These are phyloP conservation scores for Aureobasidium zeae DNA, from an alignment of 2,329 filamentous ascomycete genomes.

Conservation along the genomic window DNA sequence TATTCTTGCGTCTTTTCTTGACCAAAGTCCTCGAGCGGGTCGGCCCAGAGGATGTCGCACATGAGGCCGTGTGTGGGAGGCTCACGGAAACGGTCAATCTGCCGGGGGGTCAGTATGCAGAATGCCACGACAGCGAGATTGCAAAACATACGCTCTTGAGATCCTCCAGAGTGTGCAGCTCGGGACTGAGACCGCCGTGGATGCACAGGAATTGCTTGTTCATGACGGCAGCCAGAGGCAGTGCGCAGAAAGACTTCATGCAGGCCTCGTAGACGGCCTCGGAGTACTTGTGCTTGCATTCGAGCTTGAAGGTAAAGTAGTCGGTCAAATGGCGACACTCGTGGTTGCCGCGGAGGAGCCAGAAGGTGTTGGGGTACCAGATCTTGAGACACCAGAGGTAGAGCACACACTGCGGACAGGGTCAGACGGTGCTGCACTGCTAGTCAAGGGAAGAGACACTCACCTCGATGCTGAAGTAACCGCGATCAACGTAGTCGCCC, in stretches of 20 bases:
- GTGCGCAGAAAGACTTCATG: slow-evolving; percentile 93
- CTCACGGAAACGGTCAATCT: slow-evolving; percentile 97
- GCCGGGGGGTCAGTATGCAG: slow-evolving; percentile 11
- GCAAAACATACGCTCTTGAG: slow-evolving; percentile 62
- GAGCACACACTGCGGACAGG: slow-evolving; percentile 60
- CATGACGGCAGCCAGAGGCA: slow-evolving; percentile 94
- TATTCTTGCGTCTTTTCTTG: slow-evolving; percentile 98
- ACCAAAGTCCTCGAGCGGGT: slow-evolving; percentile 94
- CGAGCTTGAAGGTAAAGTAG: slow-evolving; percentile 99
- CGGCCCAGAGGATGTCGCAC: slow-evolving; percentile 99
- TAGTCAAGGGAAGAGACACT: slow-evolving; percentile 16
- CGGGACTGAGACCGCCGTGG: slow-evolving; percentile 89
- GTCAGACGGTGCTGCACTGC: slow-evolving; percentile 26
- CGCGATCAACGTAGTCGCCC: slow-evolving; percentile 94
- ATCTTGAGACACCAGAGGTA: slow-evolving; percentile 99
- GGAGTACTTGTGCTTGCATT: slow-evolving; percentile 99
- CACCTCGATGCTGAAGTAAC: slow-evolving; percentile 96
- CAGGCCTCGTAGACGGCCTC: slow-evolving; percentile 94
- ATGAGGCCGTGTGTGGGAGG: slow-evolving; percentile 95
- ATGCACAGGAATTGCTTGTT: slow-evolving; percentile 99
- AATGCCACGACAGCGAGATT: not conserved
- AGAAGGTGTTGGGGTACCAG: slow-evolving; percentile 95
- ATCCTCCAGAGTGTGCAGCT: slow-evolving; percentile 91
- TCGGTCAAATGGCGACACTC: slow-evolving; percentile 98
- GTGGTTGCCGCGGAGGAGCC: slow-evolving; percentile 95